Percentiles rank a stretch among this genome's conserved stretches.
Evolutionary conservation across 768 basidiomycete species (phyloP).

Genomic region (Podaxis sp.): DNA sequence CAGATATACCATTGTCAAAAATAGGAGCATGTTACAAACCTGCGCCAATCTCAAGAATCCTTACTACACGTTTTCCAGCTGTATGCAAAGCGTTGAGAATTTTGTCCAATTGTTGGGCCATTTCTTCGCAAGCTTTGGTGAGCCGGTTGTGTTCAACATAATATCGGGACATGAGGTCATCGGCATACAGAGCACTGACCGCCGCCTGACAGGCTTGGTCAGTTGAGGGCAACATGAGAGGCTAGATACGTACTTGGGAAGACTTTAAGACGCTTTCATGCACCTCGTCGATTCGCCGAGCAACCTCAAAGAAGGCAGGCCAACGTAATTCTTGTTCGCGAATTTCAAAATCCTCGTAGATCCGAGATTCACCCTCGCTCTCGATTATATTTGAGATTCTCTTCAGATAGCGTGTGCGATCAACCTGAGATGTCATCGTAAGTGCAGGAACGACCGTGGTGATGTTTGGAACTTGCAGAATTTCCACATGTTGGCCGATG

Average conservation of each 20-base stretch:
- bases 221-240: neutral
- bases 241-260: neutral
- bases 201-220: neutral
- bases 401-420: constrained; percentile 1
- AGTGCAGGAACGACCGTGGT: neutral
- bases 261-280: neutral
- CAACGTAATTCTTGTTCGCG: neutral
- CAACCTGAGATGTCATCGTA: neutral
- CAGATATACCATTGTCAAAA: neutral
- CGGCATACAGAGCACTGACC: constrained; percentile 1
- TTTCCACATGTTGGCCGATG: neutral
- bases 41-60: constrained; percentile 4
- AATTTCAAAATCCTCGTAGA: neutral
- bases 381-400: neutral
- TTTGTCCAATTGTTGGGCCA: neutral
- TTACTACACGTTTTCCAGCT: neutral
- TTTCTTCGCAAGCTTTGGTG: neutral
- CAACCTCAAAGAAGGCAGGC: constrained; percentile 2
- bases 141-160: neutral
- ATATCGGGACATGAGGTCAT: constrained; percentile 3
- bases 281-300: neutral
- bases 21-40: neutral
- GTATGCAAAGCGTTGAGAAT: neutral
- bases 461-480: neutral
- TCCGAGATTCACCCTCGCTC: neutral